Evolutionary conservation across 257 asterid species (phyloP).

Genomic region (Salvia splendens): DNA sequence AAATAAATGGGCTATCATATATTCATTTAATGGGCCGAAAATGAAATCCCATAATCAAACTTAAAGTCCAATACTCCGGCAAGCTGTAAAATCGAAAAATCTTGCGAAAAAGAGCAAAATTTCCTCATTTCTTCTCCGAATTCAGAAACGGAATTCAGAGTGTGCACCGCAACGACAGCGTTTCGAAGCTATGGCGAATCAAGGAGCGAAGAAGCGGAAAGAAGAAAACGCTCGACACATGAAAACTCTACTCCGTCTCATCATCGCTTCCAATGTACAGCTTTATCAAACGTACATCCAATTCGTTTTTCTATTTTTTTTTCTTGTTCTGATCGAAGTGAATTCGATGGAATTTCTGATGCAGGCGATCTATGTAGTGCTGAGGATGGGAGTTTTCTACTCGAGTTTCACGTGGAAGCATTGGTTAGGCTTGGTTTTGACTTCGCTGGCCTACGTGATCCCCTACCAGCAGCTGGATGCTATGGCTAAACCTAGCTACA

Average conservation of each 20-base stretch:
- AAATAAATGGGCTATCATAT: neutral
- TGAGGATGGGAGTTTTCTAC: constrained; percentile 74
- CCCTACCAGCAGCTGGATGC: constrained; percentile 84
- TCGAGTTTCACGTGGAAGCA: constrained; percentile 93
- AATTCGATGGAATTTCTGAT: constrained; percentile 11
- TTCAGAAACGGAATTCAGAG: neutral
- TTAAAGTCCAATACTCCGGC: neutral
- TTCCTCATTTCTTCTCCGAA: constrained; percentile 4
- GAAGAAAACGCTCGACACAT: constrained; percentile 88
- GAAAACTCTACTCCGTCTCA: constrained; percentile 62
- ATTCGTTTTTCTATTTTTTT: neutral
- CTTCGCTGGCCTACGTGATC: constrained; percentile 68
- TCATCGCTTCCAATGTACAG: constrained; percentile 70
- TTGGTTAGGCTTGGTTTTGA: constrained; percentile 60
- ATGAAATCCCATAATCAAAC: neutral
- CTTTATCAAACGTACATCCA: neutral
- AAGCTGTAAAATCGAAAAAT: neutral
- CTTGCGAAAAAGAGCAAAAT: neutral
- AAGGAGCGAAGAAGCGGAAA: constrained; percentile 95
- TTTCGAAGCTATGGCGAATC: constrained; percentile 76
- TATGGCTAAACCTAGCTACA: constrained; percentile 74
- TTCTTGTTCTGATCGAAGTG: constrained; percentile 23
- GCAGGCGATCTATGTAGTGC: constrained; percentile 65
- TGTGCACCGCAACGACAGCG: constrained; percentile 28
- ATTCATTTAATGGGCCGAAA: neutral